These are phyloP conservation scores for Klebsormidium nitens DNA, from an alignment of 139 green algal genomes.

Conservation along the genomic window DNA sequence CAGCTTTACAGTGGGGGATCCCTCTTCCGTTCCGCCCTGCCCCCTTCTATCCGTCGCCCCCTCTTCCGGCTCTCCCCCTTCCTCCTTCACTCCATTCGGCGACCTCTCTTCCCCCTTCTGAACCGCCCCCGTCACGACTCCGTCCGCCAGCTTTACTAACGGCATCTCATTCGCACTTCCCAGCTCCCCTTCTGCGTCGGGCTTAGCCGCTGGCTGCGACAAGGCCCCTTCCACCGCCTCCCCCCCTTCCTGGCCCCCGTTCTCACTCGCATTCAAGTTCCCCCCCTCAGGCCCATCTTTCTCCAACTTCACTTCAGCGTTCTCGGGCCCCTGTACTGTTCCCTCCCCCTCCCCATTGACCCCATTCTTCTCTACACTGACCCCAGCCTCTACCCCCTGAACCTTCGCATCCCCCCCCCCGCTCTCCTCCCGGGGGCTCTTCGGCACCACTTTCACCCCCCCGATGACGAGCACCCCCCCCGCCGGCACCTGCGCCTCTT, in stretches of 20 bases:
- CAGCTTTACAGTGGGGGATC: too few species aligned
- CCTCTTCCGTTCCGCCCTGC: neutral
- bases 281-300: neutral
- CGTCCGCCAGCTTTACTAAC: neutral
- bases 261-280: neutral
- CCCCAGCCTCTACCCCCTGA: too few species aligned
- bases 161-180: neutral
- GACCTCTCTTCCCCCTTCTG: neutral
- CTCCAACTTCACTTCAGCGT: too few species aligned
- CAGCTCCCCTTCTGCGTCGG: neutral
- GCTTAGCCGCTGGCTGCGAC: too few species aligned
- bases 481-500: conserved; percentile 6
- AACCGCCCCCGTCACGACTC: neutral
- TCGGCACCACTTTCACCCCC: neutral
- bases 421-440: too few species aligned
- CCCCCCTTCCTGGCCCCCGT: neutral
- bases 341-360: too few species aligned
- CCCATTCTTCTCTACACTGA: neutral
- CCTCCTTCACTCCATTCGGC: neutral
- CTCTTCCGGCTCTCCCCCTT: neutral
- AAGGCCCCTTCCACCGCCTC: too few species aligned
- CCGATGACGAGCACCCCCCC: neutral
- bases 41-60: neutral
- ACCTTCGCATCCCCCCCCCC: too few species aligned
- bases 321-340: too few species aligned